Conservation (phyloP, 495 filamentous ascomycete genomes). For the Recurvomyces mirabilis region DNA sequence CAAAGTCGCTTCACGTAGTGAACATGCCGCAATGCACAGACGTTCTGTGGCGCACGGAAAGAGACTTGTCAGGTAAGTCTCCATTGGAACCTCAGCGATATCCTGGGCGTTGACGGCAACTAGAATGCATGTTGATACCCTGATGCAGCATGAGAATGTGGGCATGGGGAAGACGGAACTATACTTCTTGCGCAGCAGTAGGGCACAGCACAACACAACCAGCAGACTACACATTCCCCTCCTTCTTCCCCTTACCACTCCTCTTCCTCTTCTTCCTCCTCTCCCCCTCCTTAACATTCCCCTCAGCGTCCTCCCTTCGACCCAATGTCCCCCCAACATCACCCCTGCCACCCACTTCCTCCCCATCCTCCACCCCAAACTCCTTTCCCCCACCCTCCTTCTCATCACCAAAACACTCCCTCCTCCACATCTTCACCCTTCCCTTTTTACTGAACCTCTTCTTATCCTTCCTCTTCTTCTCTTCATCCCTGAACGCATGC, state of each 20-base stretch:
- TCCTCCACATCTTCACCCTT: slow-evolving; percentile 76
- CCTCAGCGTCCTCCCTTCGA: not conserved
- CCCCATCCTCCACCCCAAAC: not conserved
- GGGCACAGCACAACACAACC: too few species aligned
- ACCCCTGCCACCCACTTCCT: not conserved
- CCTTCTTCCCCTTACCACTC: slow-evolving; percentile 2
- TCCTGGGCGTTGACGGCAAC: too few species aligned
- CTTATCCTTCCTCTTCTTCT: slow-evolving; percentile 79
- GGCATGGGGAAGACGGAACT: too few species aligned
- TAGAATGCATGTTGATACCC: too few species aligned
- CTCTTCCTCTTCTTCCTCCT: slow-evolving; percentile 26
- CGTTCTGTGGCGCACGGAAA: too few species aligned
- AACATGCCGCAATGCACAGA: too few species aligned
- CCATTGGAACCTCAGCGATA: too few species aligned
- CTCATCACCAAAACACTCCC: slow-evolving; percentile 77
- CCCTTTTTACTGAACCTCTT: slow-evolving; percentile 87
- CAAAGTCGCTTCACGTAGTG: too few species aligned
- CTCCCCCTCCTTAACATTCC: slow-evolving; percentile 15
- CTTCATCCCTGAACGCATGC: slow-evolving; percentile 72
- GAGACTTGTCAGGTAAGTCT: too few species aligned
- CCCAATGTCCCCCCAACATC: slow-evolving; percentile 15
- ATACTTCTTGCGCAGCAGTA: too few species aligned
- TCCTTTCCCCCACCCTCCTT: slow-evolving; percentile 38
- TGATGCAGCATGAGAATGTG: too few species aligned
- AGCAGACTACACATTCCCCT: too few species aligned